Evolutionary conservation across 805 yeast genomes (phyloP).

Genomic region (Metschnikowia lunata): DNA sequence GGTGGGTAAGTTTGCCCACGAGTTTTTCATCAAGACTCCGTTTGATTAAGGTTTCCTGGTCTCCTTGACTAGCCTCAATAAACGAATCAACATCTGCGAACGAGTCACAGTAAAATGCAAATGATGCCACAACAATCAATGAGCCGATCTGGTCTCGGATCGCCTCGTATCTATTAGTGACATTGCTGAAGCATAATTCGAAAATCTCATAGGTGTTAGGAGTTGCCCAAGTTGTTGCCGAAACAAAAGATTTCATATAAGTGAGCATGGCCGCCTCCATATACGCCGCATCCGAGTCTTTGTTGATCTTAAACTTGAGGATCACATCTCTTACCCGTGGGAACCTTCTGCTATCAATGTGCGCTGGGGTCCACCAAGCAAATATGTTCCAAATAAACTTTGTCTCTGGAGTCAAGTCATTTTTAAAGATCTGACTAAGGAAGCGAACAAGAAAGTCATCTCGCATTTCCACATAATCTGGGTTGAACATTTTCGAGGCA

Average conservation of each 20-base stretch:
- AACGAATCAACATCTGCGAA: slow-evolving; percentile 36
- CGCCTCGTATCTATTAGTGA: slow-evolving; percentile 66
- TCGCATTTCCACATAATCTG: slow-evolving; percentile 29
- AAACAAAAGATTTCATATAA: slow-evolving; percentile 48
- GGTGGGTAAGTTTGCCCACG: slow-evolving; percentile 29
- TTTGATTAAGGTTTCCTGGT: slow-evolving; percentile 5
- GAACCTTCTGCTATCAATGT: slow-evolving; percentile 63
- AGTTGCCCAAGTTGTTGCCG: slow-evolving; percentile 52
- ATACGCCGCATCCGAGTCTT: slow-evolving; percentile 57
- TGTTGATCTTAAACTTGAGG: slow-evolving; percentile 43
- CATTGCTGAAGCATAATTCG: slow-evolving; percentile 41
- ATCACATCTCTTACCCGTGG: slow-evolving; percentile 47
- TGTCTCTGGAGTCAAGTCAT: slow-evolving; percentile 71
- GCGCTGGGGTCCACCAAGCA: slow-evolving; percentile 68
- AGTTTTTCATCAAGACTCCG: slow-evolving; percentile 22
- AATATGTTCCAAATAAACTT: slow-evolving; percentile 70
- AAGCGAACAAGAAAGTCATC: slow-evolving; percentile 46
- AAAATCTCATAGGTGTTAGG: slow-evolving; percentile 44
- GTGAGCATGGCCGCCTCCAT: slow-evolving; percentile 57
- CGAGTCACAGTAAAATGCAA: slow-evolving; percentile 41
- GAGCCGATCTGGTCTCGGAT: slow-evolving; percentile 69
- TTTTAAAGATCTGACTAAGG: slow-evolving; percentile 43
- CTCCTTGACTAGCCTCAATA: slow-evolving; percentile 27
- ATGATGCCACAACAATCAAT: slow-evolving; percentile 46
- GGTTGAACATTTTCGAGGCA: slow-evolving; percentile 42